phyloP scores from a whole-genome alignment of 352 stramenopile genomes.

The Plasmopara halstedii region DNA sequence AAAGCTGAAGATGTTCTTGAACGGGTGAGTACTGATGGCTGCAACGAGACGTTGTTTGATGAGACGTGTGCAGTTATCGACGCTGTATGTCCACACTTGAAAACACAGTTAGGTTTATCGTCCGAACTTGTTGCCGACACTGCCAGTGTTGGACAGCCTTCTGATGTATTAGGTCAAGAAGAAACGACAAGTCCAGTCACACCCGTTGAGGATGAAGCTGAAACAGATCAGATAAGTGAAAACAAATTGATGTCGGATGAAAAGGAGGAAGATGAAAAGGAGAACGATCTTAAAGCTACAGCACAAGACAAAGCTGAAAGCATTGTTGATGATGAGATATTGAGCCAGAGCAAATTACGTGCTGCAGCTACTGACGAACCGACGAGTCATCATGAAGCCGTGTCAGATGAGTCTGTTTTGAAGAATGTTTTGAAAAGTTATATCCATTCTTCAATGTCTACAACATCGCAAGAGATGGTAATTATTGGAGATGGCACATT shows the following conservation, averaged over 20 bases:
- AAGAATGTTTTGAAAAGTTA: slow-evolving; percentile 2
- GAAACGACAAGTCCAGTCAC: neutral
- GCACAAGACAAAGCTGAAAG: slow-evolving; percentile 1
- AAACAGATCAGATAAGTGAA: neutral
- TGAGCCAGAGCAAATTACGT: slow-evolving; percentile 15
- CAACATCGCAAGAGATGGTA: slow-evolving; percentile 27
- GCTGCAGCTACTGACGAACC: slow-evolving; percentile 13
- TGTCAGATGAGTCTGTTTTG: neutral
- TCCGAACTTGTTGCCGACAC: slow-evolving; percentile 18
- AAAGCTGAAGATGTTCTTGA: slow-evolving; percentile 75
- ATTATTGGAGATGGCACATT: slow-evolving; percentile 27
- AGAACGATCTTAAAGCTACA: no score
- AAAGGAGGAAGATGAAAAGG: slow-evolving; percentile 3
- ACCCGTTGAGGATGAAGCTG: neutral
- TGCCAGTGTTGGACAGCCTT: slow-evolving; percentile 1
- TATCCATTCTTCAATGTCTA: neutral
- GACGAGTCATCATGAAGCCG: neutral
- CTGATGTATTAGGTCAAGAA: neutral
- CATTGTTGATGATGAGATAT: slow-evolving; percentile 13
- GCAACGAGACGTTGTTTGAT: slow-evolving; percentile 48
- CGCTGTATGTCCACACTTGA: slow-evolving; percentile 63
- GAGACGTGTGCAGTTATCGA: slow-evolving; percentile 70
- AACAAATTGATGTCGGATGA: neutral
- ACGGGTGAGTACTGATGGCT: slow-evolving; percentile 31
- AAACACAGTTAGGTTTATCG: slow-evolving; percentile 62